Evolutionary conservation across 1,284 basidiomycete species (phyloP).

Genomic region (Albatrellus sp.): DNA sequence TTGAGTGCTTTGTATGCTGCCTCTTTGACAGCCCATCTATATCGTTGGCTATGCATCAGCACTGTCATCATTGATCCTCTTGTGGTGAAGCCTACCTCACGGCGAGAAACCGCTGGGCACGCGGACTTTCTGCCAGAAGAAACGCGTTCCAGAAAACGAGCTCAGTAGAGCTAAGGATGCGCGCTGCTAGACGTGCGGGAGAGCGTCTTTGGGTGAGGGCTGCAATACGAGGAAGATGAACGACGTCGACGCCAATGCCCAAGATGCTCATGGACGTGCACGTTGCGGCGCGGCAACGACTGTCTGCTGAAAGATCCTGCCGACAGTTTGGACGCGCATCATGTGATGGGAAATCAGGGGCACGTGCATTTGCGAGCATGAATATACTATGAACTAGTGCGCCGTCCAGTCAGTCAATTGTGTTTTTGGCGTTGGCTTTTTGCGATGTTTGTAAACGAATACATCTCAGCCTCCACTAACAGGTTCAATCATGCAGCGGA

Average conservation of each 20-base stretch:
- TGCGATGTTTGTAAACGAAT: slow-evolving; percentile 35
- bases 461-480: slow-evolving; percentile 73
- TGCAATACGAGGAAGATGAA: slow-evolving; percentile 56
- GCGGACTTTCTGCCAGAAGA: slow-evolving; percentile 10
- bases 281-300: neutral
- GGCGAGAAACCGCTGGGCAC: slow-evolving; percentile 31
- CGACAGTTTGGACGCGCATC: neutral
- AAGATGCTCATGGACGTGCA: slow-evolving; percentile 27
- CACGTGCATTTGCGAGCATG: neutral
- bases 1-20: slow-evolving; percentile 84
- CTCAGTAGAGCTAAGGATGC: slow-evolving; percentile 55
- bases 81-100: slow-evolving; percentile 39
- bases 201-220: slow-evolving; percentile 42
- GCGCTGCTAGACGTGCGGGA: slow-evolving; percentile 34
- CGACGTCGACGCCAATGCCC: slow-evolving; percentile 72
- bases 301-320: neutral
- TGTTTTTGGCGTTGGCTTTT: slow-evolving; percentile 8
- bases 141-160: slow-evolving; percentile 29
- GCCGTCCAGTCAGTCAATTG: too few species aligned
- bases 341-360: neutral
- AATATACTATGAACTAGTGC: too few species aligned
- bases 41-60: too few species aligned
- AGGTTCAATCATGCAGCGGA: slow-evolving; percentile 59
- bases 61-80: too few species aligned
- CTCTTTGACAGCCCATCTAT: slow-evolving; percentile 80